Conservation (phyloP, 202 grass and related monocot genomes). For the Saccharum hybrid region DNA sequence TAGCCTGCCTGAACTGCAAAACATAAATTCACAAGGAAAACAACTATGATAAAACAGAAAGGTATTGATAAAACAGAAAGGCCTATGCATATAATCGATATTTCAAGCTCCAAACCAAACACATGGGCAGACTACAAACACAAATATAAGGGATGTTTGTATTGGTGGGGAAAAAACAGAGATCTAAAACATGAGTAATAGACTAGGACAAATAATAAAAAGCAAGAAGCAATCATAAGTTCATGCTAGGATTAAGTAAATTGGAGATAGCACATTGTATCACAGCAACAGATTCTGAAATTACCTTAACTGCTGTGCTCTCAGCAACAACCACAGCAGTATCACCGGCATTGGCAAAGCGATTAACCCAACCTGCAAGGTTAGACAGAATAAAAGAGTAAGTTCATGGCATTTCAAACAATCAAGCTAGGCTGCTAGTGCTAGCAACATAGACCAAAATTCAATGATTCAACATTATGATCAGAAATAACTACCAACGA, state of each 20-base stretch:
- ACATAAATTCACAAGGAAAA: slow-evolving; percentile 35
- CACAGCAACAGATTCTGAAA: not conserved
- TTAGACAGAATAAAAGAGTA: slow-evolving; percentile 25
- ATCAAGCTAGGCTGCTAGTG: not conserved
- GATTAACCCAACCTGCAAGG: slow-evolving; percentile 90
- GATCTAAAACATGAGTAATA: slow-evolving; percentile 3
- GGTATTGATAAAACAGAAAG: not conserved
- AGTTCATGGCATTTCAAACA: slow-evolving; percentile 16
- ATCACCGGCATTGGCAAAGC: slow-evolving; percentile 96
- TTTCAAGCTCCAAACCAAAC: slow-evolving; percentile 12
- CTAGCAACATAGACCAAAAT: not conserved
- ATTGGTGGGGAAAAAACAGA: not conserved
- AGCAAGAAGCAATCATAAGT: not conserved
- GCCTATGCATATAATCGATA: not conserved
- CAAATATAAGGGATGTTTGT: not conserved
- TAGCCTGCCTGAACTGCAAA: slow-evolving; percentile 93
- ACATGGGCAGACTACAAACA: not conserved
- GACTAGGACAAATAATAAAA: not conserved
- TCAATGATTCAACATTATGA: not conserved
- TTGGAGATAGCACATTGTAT: not conserved
- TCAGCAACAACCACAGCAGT: slow-evolving; percentile 88
- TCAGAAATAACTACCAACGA: not conserved
- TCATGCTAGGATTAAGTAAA: slow-evolving; percentile 20
- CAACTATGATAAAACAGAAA: slow-evolving; percentile 5
- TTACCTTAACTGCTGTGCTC: slow-evolving; percentile 85